phyloP scores from a whole-genome alignment of 192 early-diverging fungal species.

The Rhizoclosmatium sp. region DNA sequence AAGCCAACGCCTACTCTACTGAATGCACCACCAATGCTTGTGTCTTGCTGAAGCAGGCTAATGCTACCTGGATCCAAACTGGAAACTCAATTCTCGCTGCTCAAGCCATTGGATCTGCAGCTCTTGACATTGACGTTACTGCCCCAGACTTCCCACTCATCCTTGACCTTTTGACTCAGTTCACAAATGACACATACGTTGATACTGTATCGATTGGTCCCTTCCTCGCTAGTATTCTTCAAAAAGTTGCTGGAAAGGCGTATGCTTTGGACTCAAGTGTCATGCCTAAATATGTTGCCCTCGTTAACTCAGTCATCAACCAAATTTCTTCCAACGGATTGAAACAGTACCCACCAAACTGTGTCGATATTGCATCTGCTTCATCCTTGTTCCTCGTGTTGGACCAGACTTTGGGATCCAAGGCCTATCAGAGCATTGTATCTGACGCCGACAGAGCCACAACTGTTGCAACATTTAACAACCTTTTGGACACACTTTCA shows the following conservation, averaged over 20 bases:
- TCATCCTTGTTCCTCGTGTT: constrained; percentile 6
- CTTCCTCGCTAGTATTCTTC: constrained; percentile 26
- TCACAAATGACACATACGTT: constrained; percentile 15
- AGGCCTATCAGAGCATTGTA: not conserved
- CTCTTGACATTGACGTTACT: constrained; percentile 2
- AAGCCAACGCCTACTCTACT: not conserved
- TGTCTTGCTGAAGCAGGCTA: not conserved
- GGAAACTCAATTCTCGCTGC: constrained; percentile 19
- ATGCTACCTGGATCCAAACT: constrained; percentile 23
- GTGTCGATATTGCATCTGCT: constrained; percentile 9
- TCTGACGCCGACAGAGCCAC: not conserved
- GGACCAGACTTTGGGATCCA: constrained; percentile 33
- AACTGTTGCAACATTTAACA: not conserved
- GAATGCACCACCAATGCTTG: constrained; percentile 10
- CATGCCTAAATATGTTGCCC: not conserved
- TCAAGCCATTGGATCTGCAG: constrained; percentile 19
- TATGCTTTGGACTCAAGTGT: constrained; percentile 4
- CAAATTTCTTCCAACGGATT: not conserved
- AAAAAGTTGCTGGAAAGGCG: constrained; percentile 5
- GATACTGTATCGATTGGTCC: constrained; percentile 31
- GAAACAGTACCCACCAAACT: constrained; percentile 12
- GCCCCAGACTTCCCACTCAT: constrained; percentile 20
- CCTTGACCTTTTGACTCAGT: not conserved
- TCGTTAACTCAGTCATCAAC: constrained; percentile 13
- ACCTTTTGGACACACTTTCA: not conserved